phyloP scores from a whole-genome alignment of 768 basidiomycete species.

The Naganishia friedmannii region DNA sequence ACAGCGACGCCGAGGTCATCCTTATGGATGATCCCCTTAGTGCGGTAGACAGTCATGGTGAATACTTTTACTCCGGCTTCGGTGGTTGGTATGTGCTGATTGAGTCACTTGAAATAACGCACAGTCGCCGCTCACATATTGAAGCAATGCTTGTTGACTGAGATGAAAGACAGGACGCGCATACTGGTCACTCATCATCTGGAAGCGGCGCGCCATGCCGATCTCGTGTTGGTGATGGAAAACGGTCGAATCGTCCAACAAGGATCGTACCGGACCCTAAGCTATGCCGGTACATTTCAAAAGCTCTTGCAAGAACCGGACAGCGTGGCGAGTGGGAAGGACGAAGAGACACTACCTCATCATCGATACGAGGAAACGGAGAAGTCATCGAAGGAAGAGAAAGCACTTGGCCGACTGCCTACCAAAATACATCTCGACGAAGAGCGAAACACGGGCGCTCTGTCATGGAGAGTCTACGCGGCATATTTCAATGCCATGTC shows the following conservation, averaged over 20 bases:
- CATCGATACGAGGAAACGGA: not conserved
- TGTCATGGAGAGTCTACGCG: conserved; percentile 58
- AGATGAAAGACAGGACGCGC: conserved; percentile 58
- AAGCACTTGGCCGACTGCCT: not conserved
- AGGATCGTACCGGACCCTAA: conserved; percentile 57
- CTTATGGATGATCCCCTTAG: conserved; percentile 47
- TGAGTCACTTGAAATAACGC: not conserved
- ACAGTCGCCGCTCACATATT: conserved; percentile 62
- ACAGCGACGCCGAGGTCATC: conserved; percentile 39
- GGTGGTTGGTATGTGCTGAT: not conserved
- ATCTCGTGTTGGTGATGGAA: conserved; percentile 47
- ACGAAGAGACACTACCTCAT: not conserved
- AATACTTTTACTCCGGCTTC: not conserved
- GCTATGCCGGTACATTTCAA: conserved; percentile 36
- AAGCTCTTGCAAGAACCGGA: conserved; percentile 52
- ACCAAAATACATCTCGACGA: conserved; percentile 58
- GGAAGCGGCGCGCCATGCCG: conserved; percentile 44
- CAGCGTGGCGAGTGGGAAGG: conserved; percentile 6
- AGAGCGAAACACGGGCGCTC: conserved; percentile 61
- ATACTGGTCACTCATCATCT: conserved; percentile 58
- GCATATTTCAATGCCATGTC: conserved; percentile 56
- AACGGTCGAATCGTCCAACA: conserved; percentile 58
- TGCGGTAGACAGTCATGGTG: conserved; percentile 43
- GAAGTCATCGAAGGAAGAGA: not conserved
- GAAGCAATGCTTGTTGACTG: conserved; percentile 59